Conservation (phyloP, 1,284 basidiomycete species). For the Leucocoprinus gongylophorus region DNA sequence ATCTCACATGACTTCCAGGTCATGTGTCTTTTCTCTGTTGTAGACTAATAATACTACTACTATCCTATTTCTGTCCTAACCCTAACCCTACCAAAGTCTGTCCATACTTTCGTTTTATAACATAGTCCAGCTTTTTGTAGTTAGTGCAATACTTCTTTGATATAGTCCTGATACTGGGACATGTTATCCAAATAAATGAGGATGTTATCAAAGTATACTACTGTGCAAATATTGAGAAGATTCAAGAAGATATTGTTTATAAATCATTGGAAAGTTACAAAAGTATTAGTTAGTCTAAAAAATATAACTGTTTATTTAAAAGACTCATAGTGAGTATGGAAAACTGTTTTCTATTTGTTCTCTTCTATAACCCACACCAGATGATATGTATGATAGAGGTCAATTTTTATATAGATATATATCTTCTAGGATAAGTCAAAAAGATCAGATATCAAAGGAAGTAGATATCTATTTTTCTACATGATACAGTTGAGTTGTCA, state of each 20-base stretch:
- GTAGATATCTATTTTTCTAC: too few species aligned
- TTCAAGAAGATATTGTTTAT: too few species aligned
- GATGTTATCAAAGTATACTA: not conserved
- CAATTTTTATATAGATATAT: too few species aligned
- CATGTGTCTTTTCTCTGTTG: too few species aligned
- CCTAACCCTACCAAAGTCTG: too few species aligned
- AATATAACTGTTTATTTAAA: conserved; percentile 33
- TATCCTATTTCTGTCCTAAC: too few species aligned
- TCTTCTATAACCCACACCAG: conserved; percentile 26
- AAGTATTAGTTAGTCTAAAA: conserved; percentile 25
- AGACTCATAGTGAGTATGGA: conserved; percentile 18
- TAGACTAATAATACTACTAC: too few species aligned
- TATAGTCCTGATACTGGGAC: not conserved
- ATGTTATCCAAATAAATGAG: not conserved
- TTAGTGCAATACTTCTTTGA: not conserved
- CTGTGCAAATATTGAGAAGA: not conserved
- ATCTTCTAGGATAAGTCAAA: too few species aligned
- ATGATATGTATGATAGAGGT: too few species aligned
- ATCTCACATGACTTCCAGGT: too few species aligned
- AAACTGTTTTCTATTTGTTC: conserved; percentile 5
- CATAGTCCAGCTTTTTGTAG: not conserved
- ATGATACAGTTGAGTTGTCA: conserved; percentile 35
- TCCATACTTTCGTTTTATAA: too few species aligned
- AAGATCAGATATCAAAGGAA: too few species aligned
- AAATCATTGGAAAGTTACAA: conserved; percentile 26